These are phyloP conservation scores for Tulasnella sp. DNA, from an alignment of 768 basidiomycete species.

Conservation along the genomic window DNA sequence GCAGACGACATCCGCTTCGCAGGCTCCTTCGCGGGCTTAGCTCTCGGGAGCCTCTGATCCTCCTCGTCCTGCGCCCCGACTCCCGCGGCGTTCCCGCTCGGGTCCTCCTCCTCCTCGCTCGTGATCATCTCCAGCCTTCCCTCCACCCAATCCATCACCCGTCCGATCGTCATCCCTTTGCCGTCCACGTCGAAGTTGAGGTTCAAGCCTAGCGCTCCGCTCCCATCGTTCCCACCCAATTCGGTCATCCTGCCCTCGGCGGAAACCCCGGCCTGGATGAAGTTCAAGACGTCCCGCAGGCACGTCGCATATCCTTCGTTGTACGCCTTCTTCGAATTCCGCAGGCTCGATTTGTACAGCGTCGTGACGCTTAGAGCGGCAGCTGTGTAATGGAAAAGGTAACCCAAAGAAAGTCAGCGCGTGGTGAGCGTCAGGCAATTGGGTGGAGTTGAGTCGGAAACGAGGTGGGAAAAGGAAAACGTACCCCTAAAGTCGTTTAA, in stretches of 20 bases:
- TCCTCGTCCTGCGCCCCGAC: neutral
- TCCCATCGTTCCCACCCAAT: slow-evolving; percentile 48
- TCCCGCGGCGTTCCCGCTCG: slow-evolving; percentile 36
- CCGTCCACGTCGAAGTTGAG: slow-evolving; percentile 22
- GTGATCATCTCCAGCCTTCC: slow-evolving; percentile 73
- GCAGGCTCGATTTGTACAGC: slow-evolving; percentile 72
- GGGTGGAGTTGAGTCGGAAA: slow-evolving; percentile 3
- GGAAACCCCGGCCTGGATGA: slow-evolving; percentile 81
- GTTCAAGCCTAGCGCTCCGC: slow-evolving; percentile 39
- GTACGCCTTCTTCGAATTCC: slow-evolving; percentile 74
- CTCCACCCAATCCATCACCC: slow-evolving; percentile 83
- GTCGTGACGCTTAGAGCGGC: slow-evolving; percentile 83
- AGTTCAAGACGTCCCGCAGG: slow-evolving; percentile 72
- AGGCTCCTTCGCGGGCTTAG: neutral
- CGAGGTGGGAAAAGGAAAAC: slow-evolving; percentile 4
- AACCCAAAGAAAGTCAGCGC: neutral
- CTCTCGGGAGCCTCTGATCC: neutral
- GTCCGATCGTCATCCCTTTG: slow-evolving; percentile 61
- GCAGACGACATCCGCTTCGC: neutral
- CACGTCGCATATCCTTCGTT: slow-evolving; percentile 76
- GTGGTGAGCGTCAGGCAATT: slow-evolving; percentile 27
- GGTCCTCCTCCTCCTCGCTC: slow-evolving; percentile 76
- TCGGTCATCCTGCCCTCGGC: slow-evolving; percentile 47
- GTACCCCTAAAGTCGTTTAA: slow-evolving; percentile 78
- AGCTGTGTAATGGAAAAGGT: slow-evolving; percentile 44